These are phyloP conservation scores for Articulospora tetracladia DNA, from an alignment of 495 filamentous ascomycete genomes.

Conservation along the genomic window DNA sequence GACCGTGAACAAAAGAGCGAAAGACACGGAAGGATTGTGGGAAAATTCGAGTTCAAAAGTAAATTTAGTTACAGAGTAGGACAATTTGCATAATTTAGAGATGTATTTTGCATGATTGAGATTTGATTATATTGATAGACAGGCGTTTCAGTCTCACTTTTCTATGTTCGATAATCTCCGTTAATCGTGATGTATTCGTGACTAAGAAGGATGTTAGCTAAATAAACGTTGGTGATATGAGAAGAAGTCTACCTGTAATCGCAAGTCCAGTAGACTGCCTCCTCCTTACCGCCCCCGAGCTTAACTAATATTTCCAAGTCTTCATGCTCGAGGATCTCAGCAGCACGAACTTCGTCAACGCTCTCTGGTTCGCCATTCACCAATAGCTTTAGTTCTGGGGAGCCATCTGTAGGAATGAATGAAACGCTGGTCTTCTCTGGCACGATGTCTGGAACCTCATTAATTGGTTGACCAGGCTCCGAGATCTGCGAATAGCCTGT, in stretches of 20 bases:
- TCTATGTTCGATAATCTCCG: conserved; percentile 79
- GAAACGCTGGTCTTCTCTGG: conserved; percentile 87
- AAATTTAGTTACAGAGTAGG: not conserved
- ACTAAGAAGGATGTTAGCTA: conserved; percentile 52
- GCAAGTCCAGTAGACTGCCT: conserved; percentile 90
- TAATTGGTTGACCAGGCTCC: conserved; percentile 46
- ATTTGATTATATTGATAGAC: not conserved
- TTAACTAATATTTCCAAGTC: conserved; percentile 78
- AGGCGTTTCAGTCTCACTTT: not conserved
- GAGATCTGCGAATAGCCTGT: conserved; percentile 80
- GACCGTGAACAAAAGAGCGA: conserved; percentile 12
- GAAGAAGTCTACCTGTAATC: conserved; percentile 66
- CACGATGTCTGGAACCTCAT: conserved; percentile 58
- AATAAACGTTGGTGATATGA: not conserved
- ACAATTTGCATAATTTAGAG: not conserved
- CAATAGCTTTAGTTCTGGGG: conserved; percentile 73
- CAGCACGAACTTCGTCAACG: conserved; percentile 87
- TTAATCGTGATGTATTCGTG: conserved; percentile 97
- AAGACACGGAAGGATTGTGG: conserved; percentile 11
- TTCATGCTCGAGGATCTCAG: conserved; percentile 80
- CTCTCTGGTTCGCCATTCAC: conserved; percentile 87
- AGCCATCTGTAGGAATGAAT: conserved; percentile 84
- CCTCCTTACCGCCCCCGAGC: conserved; percentile 65
- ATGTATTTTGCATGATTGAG: not conserved
- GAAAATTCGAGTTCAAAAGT: not conserved